Percentiles rank a stretch among this genome's conserved stretches.
Conservation (phyloP, 768 basidiomycete genomes). For the Candolleomyces aberdarensis region DNA sequence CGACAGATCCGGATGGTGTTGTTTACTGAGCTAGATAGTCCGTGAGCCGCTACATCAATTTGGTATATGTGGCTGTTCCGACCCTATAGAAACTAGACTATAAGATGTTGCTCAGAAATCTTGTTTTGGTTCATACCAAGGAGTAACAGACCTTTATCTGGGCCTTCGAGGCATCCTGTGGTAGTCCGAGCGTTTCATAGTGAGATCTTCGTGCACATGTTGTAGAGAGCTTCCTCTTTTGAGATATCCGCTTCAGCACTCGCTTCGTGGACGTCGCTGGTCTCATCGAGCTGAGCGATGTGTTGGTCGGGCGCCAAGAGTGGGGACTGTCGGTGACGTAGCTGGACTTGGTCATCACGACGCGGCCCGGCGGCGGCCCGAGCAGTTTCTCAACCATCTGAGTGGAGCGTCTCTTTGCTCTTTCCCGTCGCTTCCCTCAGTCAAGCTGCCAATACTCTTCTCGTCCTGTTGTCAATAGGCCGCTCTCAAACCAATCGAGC, state of each 20-base stretch:
- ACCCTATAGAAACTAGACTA: conserved; percentile 45
- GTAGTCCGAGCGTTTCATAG: conserved; percentile 40
- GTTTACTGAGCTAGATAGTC: conserved; percentile 37
- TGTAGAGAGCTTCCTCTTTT: conserved; percentile 17
- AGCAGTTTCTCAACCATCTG: too few relatives aligned
- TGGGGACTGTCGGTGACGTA: too few relatives aligned
- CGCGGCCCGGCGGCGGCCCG: too few relatives aligned
- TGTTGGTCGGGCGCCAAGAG: too few relatives aligned
- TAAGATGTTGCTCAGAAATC: not conserved
- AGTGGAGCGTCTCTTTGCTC: too few relatives aligned
- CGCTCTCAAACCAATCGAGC: too few relatives aligned
- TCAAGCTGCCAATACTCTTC: too few relatives aligned
- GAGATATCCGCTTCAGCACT: not conserved
- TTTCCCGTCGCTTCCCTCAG: too few relatives aligned
- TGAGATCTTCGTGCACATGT: conserved; percentile 24
- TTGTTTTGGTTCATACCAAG: not conserved
- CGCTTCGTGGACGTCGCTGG: not conserved
- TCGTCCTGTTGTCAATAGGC: too few relatives aligned
- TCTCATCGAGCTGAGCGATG: not conserved
- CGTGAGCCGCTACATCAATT: not conserved
- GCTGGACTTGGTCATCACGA: too few relatives aligned
- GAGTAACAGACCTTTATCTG: conserved; percentile 37
- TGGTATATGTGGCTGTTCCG: not conserved
- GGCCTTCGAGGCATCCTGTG: conserved; percentile 34
- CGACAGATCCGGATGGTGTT: conserved; percentile 48